Evolutionary conservation across 768 basidiomycete genomes (phyloP).

Genomic region (Botryobasidium botryosum): DNA sequence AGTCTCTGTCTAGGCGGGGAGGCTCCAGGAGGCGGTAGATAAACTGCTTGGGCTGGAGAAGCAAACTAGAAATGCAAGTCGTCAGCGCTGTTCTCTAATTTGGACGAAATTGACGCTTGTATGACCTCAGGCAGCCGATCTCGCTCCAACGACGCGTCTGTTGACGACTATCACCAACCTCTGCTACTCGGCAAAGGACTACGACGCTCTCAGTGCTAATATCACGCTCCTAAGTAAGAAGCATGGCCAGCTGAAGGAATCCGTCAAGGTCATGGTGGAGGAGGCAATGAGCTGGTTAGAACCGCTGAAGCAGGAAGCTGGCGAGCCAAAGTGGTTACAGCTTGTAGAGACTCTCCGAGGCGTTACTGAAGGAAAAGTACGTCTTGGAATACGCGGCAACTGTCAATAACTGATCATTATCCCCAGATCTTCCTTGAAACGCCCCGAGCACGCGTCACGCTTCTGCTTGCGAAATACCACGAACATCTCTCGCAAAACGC

Average conservation of each 20-base stretch:
- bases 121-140: slow-evolving; percentile 63
- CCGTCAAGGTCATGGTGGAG: slow-evolving; percentile 84
- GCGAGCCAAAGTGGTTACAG: slow-evolving; percentile 65
- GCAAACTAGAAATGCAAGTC: slow-evolving; percentile 80
- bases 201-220: slow-evolving; percentile 49
- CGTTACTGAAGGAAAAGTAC: slow-evolving; percentile 93
- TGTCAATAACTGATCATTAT: not conserved
- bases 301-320: slow-evolving; percentile 49
- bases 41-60: slow-evolving; percentile 83
- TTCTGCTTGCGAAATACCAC: slow-evolving; percentile 69
- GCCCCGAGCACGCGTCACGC: slow-evolving; percentile 85
- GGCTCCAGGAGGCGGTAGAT: slow-evolving; percentile 74
- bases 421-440: slow-evolving; percentile 88
- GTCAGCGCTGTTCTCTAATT: not conserved
- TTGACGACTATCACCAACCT: slow-evolving; percentile 57
- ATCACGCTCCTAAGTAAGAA: slow-evolving; percentile 72
- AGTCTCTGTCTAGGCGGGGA: slow-evolving; percentile 40
- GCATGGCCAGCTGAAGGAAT: slow-evolving; percentile 88
- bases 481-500: slow-evolving; percentile 41
- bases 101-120: not conserved
- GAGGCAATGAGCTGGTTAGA: slow-evolving; percentile 67
- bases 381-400: slow-evolving; percentile 13
- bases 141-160: slow-evolving; percentile 76
- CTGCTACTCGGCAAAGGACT: slow-evolving; percentile 54
- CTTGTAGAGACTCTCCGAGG: slow-evolving; percentile 75